Evolutionary conservation across 2,329 filamentous ascomycete genomes (phyloP).

Genomic region (Fusarium equiseti): DNA sequence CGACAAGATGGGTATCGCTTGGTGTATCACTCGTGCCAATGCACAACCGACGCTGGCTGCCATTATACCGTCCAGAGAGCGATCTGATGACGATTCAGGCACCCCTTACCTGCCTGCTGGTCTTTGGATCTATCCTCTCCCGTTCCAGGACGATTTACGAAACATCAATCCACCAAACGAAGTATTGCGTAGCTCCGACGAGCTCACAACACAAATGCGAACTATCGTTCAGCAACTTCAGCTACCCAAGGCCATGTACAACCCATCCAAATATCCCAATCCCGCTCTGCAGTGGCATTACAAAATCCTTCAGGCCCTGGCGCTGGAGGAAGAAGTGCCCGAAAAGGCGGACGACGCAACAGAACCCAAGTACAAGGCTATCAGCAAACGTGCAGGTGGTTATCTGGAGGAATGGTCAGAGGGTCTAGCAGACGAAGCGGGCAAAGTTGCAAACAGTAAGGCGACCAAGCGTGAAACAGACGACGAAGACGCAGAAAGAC

Average conservation of each 20-base stretch:
- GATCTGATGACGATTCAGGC: constrained; percentile 71
- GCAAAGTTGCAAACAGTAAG: constrained; percentile 53
- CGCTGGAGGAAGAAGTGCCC: constrained; percentile 90
- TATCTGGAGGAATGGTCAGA: constrained; percentile 83
- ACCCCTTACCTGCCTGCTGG: constrained; percentile 82
- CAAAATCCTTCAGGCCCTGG: constrained; percentile 89
- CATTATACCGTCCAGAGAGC: constrained; percentile 80
- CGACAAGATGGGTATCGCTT: constrained; percentile 86
- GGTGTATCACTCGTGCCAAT: constrained; percentile 88
- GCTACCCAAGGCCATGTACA: constrained; percentile 85
- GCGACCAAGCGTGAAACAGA: constrained; percentile 66
- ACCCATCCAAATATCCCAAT: constrained; percentile 90
- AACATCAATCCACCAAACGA: constrained; percentile 73
- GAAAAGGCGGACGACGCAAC: constrained; percentile 81
- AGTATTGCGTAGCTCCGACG: constrained; percentile 70
- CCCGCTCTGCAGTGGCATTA: constrained; percentile 97
- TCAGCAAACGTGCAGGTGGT: constrained; percentile 86
- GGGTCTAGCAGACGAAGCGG: constrained; percentile 70
- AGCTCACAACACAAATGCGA: constrained; percentile 84
- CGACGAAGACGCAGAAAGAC: constrained; percentile 57
- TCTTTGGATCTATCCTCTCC: constrained; percentile 88
- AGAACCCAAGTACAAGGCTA: constrained; percentile 84
- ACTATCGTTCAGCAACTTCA: constrained; percentile 86
- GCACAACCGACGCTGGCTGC: constrained; percentile 84
- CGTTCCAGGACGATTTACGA: constrained; percentile 89